These are phyloP conservation scores for Fusarium udum DNA, from an alignment of 2,329 filamentous ascomycete genomes.

Conservation along the genomic window DNA sequence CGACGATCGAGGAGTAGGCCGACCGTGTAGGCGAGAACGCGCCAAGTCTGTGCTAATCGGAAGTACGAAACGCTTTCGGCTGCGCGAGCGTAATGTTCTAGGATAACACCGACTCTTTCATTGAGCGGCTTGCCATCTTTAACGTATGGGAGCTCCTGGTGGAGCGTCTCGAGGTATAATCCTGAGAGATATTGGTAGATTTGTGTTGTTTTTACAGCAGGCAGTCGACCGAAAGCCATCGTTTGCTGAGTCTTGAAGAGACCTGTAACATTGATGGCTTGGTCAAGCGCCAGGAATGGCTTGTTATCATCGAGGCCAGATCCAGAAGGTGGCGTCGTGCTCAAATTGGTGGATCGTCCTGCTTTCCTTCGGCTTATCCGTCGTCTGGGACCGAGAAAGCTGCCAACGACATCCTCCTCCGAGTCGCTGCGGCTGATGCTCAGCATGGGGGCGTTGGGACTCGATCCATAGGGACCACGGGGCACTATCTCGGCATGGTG, in stretches of 20 bases:
- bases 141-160: constrained; percentile 57
- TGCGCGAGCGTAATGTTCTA: constrained; percentile 66
- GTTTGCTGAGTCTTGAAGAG: constrained; percentile 68
- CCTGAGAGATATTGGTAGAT: constrained; percentile 66
- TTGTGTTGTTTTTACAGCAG: constrained; percentile 59
- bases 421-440: constrained; percentile 71
- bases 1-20: constrained; percentile 62
- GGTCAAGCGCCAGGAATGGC: constrained; percentile 62
- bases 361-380: constrained; percentile 54
- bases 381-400: constrained; percentile 63
- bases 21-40: constrained; percentile 66
- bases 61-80: constrained; percentile 66
- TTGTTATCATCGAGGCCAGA: constrained; percentile 48
- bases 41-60: constrained; percentile 72
- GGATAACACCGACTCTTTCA: constrained; percentile 59
- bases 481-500: constrained; percentile 49
- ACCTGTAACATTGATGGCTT: constrained; percentile 66
- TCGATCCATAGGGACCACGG: constrained; percentile 58
- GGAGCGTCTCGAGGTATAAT: constrained; percentile 65
- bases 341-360: constrained; percentile 56
- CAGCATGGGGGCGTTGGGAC: constrained; percentile 59
- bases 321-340: constrained; percentile 64
- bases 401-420: constrained; percentile 70
- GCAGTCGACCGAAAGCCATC: constrained; percentile 69
- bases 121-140: constrained; percentile 52